Conservation (phyloP, 1,284 basidiomycete genomes). For the Pseudozyma pruni region DNA sequence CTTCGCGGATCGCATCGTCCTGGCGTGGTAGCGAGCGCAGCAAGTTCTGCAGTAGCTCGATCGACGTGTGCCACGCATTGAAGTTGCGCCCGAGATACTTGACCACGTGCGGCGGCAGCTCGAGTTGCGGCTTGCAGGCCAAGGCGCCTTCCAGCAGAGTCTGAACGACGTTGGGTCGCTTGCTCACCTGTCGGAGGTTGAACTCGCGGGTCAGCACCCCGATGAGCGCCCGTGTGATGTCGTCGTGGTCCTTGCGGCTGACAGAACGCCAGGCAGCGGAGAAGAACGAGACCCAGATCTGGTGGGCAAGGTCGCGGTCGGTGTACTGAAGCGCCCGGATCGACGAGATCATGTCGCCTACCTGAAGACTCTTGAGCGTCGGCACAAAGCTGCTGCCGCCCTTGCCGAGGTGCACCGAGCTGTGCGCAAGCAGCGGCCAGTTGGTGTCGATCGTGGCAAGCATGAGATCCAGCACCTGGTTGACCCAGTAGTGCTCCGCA, state of each 20-base stretch:
- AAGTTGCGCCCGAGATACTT: slow-evolving; percentile 97
- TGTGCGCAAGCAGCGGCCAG: slow-evolving; percentile 45
- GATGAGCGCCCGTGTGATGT: slow-evolving; percentile 89
- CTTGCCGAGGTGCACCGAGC: slow-evolving; percentile 27
- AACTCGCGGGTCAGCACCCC: slow-evolving; percentile 92
- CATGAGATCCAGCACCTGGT: slow-evolving; percentile 87
- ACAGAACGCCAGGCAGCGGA: slow-evolving; percentile 88
- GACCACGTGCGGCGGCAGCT: slow-evolving; percentile 90
- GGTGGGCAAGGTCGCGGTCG: slow-evolving; percentile 81
- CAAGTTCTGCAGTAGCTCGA: slow-evolving; percentile 87
- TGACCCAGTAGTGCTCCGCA: slow-evolving; percentile 94
- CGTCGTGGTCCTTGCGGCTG: slow-evolving; percentile 84
- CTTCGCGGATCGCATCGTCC: slow-evolving; percentile 83
- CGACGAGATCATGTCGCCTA: slow-evolving; percentile 70
- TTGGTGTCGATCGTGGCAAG: slow-evolving; percentile 73
- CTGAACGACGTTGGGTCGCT: slow-evolving; percentile 94
- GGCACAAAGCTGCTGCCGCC: slow-evolving; percentile 48
- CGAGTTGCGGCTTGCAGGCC: slow-evolving; percentile 85
- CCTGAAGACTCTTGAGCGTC: slow-evolving; percentile 41
- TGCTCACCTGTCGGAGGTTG: slow-evolving; percentile 85
- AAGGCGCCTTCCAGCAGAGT: slow-evolving; percentile 86
- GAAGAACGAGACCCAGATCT: slow-evolving; percentile 90
- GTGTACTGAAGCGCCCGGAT: slow-evolving; percentile 85
- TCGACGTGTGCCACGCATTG: slow-evolving; percentile 90
- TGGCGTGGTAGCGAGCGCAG: slow-evolving; percentile 75